Base-by-base conservation (phyloP, 1,139 yeast genomes). In the Hyphopichia pseudoburtonii region DNA sequence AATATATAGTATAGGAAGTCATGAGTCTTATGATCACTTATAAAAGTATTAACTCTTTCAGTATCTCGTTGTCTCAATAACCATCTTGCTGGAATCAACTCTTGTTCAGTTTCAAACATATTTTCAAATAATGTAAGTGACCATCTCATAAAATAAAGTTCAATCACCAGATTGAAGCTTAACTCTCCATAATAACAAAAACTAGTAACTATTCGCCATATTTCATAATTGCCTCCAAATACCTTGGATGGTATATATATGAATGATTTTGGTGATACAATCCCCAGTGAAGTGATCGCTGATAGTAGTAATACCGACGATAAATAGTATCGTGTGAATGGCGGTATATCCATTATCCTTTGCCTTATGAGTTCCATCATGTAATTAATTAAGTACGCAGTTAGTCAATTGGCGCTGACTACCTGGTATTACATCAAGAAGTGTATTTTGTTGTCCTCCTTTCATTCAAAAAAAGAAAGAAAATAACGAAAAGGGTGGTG, bases 141-240 rank as follows among this genome's bases (percentile, higher is more conserved):
- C 17, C 45, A 38, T 30, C 50, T 42, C 4, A 56, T 41, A 18
- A 50, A 46, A 45, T 50, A 50, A 4, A 62, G 30, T 8, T 41
- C 41, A 22, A 57, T 42, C 9, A 62, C 14, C 24, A 62, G 42
- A 17, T 46, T 47, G 30, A 59, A 28, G 27, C 56, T 52, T 14
- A 66, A 39, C 11, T 57, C 62, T 2, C 63, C 69, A 36, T 60
- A 56, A 38, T 54, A 59, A 39, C 62, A 57, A 46, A 68, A 70
- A 8, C 66, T 48, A 2, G 73, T 62, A 5, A 66, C 17, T 5
- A 67, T 38, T 34, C 74, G 48, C 75, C 75, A 70, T 10, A 66
- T 66, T 45, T 70, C 64, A 11, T 40, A 36, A 5, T 23, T 21
- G 3, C 23, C 28, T 3, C 46, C 34, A 29, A 61, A 50, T 10